These are phyloP conservation scores for Collybia nuda DNA, from an alignment of 768 basidiomycete genomes.

Conservation along the genomic window DNA sequence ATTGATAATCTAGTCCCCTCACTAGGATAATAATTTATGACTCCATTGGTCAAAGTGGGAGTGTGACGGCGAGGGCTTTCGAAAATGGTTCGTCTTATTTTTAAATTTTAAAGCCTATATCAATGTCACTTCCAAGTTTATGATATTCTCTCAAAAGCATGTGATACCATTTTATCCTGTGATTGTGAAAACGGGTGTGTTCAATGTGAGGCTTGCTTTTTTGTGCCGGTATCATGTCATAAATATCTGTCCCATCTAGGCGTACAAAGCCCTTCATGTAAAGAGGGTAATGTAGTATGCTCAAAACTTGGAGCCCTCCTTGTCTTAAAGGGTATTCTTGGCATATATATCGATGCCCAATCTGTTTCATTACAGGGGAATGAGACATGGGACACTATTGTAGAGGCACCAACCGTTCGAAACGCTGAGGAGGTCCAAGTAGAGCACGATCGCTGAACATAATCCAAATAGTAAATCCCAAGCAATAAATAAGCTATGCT, in stretches of 20 bases:
- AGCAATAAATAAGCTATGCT: conserved; percentile 31
- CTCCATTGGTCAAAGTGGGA: conserved; percentile 63
- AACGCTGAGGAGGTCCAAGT: conserved; percentile 43
- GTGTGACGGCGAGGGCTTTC: conserved; percentile 76
- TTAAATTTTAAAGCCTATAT: not conserved
- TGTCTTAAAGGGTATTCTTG: conserved; percentile 62
- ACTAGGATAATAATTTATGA: conserved; percentile 82
- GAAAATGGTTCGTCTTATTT: conserved; percentile 59
- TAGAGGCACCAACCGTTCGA: conserved; percentile 50
- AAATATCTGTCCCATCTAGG: conserved; percentile 39
- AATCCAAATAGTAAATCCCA: conserved; percentile 7
- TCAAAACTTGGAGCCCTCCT: conserved; percentile 77
- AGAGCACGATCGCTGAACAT: conserved; percentile 27
- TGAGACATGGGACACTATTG: conserved; percentile 46
- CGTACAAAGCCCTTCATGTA: conserved; percentile 64
- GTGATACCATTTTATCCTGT: conserved; percentile 57
- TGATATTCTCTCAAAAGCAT: conserved; percentile 60
- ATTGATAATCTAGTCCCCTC: no score
- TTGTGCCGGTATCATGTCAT: not conserved
- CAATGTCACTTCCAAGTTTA: conserved; percentile 35
- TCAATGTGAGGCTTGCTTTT: conserved; percentile 46
- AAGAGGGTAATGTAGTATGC: conserved; percentile 67
- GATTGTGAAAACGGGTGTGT: conserved; percentile 69
- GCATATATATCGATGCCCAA: conserved; percentile 35
- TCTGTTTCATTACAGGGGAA: conserved; percentile 32